Evolutionary conservation across 202 grass and related monocot genomes (phyloP), one percentile per base, ranked within the genome.

Genomic region (Cymbopogon flexuosus): DNA sequence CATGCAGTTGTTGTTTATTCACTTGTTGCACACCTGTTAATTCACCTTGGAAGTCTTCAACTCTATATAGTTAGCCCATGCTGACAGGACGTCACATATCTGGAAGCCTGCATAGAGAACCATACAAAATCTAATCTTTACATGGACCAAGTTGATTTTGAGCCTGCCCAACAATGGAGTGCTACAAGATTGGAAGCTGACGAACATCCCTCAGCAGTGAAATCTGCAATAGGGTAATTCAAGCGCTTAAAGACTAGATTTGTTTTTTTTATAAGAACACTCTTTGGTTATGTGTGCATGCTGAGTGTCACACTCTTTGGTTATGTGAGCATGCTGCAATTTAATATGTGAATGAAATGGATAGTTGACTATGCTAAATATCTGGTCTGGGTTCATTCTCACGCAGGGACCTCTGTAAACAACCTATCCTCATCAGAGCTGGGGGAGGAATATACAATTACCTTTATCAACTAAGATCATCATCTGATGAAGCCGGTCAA

Each of bases 111-210:
- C 87, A 99, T 99, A 84, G 96, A 99, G 82, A 99, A 99, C 45
- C 96, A 99, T 88, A 99, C 92, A 71, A 96, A 96, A 75, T 95
- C 92, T 76, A 96, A 93, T 57, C 90, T 93, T 90, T 99, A 95
- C 77, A 96, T 99, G 92, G 96, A 99, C 88, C 96, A 99, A 95
- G 90, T 99, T 72, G 96, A 99, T 68, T 99, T 99, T 81, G 92
- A 99, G 87, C 96, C 90, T 79, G 65, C 92, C 62, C 88, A 81
- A 57, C 92, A 99, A 64, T 99, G 96, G 96, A 90, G 60, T 41
- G 92, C 96, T 83, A 93, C 70, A 65, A 93, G 85, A 88, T 81
- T 99, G 79, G 96, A 99, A 84, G 85, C 90, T 68, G 88, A 93
- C 81, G 90, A 91, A 56, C 80, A 96, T 78, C 39, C 84, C 51